Evolutionary conservation across 371 early-diverging fungal species (phyloP).

Genomic region (Rhizopus microsporus): DNA sequence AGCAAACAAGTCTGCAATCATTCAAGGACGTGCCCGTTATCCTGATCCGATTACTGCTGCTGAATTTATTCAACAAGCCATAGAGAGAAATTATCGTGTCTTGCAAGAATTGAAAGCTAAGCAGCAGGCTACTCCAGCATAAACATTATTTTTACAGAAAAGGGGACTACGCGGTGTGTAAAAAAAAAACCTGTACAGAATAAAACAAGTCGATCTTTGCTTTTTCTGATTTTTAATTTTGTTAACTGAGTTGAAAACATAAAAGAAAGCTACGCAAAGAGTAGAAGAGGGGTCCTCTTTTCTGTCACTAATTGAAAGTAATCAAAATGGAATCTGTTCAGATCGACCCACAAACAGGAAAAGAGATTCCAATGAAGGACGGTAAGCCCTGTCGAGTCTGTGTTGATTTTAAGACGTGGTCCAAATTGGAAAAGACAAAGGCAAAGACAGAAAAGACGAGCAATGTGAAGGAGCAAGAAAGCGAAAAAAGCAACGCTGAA

Average conservation of each 20-base stretch:
- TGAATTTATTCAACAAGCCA: constrained; percentile 31
- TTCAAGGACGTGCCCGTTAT: constrained; percentile 36
- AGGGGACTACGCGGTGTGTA: too few relatives aligned
- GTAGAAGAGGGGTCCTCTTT: constrained; percentile 1
- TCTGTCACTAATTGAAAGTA: not conserved
- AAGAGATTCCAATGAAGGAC: constrained; percentile 50
- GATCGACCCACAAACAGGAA: constrained; percentile 47
- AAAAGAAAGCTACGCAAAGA: constrained; percentile 6
- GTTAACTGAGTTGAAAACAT: not conserved
- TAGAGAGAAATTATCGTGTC: constrained; percentile 35
- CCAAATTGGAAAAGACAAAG: constrained; percentile 41
- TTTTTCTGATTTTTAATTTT: constrained; percentile 4
- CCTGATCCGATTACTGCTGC: constrained; percentile 37
- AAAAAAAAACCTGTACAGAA: too few relatives aligned
- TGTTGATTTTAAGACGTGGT: constrained; percentile 73
- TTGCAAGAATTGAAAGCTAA: constrained; percentile 27
- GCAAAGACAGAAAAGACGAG: constrained; percentile 18
- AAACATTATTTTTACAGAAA: not conserved
- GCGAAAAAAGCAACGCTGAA: not conserved
- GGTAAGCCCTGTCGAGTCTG: constrained; percentile 78
- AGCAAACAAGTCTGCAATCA: constrained; percentile 35
- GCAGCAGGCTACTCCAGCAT: constrained; percentile 9
- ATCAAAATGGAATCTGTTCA: constrained; percentile 25
- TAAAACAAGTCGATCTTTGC: constrained; percentile 21
- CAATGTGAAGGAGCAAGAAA: constrained; percentile 3